Percentiles rank a stretch among this genome's conserved stretches.
phyloP scores from a whole-genome alignment of 192 early-diverging fungal genomes.

The Gonapodya sp. region DNA sequence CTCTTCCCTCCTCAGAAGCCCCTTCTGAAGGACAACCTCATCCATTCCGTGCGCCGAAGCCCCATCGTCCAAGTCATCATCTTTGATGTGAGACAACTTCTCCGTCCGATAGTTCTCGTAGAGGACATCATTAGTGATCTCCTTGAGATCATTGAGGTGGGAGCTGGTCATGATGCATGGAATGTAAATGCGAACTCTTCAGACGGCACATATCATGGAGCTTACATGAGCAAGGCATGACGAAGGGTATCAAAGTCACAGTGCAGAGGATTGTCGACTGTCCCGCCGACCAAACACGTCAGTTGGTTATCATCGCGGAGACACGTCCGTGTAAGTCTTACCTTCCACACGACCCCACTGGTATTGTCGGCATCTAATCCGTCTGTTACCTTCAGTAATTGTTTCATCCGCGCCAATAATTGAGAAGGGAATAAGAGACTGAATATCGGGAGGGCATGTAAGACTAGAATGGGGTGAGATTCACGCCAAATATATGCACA shows the following conservation, averaged over 20 bases:
- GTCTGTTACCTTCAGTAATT: constrained; percentile 37
- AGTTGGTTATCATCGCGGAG: too few relatives aligned
- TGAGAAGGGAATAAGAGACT: constrained; percentile 46
- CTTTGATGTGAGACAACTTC: constrained; percentile 23
- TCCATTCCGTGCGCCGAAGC: background rate
- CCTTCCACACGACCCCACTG: constrained; percentile 44
- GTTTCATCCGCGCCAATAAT: constrained; percentile 54
- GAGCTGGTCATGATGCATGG: constrained; percentile 47
- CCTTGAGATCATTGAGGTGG: constrained; percentile 63
- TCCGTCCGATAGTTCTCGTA: constrained; percentile 56
- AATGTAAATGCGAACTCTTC: background rate
- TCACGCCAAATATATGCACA: constrained; percentile 5
- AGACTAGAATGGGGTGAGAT: constrained; percentile 6
- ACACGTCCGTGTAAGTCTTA: too few relatives aligned
- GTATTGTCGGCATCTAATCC: constrained; percentile 52
- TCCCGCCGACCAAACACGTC: too few relatives aligned
- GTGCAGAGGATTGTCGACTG: constrained; percentile 50
- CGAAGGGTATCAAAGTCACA: constrained; percentile 56
- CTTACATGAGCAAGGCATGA: constrained; percentile 37
- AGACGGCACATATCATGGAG: background rate
- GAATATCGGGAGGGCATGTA: background rate
- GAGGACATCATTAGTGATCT: constrained; percentile 54
- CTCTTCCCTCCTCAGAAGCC: background rate
- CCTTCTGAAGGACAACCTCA: background rate
- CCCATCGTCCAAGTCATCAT: background rate